A percentile compares a stretch with the other conserved stretches of the same genome.
Evolutionary conservation across 495 filamentous ascomycete species (phyloP).

Genomic region (Lepraria neglecta): DNA sequence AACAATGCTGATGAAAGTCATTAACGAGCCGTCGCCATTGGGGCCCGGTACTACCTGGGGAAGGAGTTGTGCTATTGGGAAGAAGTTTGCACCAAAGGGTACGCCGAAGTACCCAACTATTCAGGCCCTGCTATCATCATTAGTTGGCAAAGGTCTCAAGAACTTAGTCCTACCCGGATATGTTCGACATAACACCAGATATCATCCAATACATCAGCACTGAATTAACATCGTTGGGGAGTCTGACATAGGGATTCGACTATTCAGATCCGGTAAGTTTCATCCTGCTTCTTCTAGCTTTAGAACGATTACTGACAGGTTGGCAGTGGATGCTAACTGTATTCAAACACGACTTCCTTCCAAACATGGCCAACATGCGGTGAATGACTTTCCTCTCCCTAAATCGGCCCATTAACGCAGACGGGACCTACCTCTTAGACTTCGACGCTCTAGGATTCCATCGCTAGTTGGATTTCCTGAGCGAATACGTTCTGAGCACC

Average conservation of each 20-base stretch:
- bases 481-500: neutral
- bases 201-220: neutral
- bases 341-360: slow-evolving; percentile 1
- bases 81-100: neutral
- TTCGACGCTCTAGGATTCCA: neutral
- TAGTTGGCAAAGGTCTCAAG: slow-evolving; percentile 1
- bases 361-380: neutral
- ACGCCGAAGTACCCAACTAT: neutral
- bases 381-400: slow-evolving; percentile 12
- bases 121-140: neutral
- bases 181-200: slow-evolving; percentile 10
- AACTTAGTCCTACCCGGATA: slow-evolving; percentile 11
- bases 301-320: neutral
- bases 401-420: neutral
- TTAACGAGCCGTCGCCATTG: neutral
- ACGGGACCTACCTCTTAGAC: neutral
- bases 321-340: neutral
- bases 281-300: neutral
- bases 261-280: slow-evolving; percentile 6
- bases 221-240: neutral
- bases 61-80: neutral
- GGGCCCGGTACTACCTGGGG: slow-evolving; percentile 2
- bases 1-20: neutral
- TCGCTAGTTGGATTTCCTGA: neutral
- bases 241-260: slow-evolving; percentile 12